A percentile compares a stretch with the other conserved stretches of the same genome.
These are phyloP conservation scores for Pseudocercospora crystallina DNA, from an alignment of 2,329 filamentous ascomycete species.

Conservation along the genomic window DNA sequence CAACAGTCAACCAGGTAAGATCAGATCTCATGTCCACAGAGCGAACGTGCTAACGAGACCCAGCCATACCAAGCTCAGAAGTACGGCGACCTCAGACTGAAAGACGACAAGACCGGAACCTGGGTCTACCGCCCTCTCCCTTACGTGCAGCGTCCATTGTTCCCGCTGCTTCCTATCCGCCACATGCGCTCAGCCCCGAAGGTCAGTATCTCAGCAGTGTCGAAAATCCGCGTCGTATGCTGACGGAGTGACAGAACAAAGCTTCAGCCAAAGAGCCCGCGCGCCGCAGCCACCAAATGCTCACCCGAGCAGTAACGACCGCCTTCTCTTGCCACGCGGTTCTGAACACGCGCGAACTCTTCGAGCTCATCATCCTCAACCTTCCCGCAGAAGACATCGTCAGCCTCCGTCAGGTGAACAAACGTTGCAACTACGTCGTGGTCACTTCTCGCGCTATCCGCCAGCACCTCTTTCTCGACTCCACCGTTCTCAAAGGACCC, in stretches of 20 bases:
- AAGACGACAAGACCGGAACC: too few species aligned
- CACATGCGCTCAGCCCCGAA: too few species aligned
- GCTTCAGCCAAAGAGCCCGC: not conserved
- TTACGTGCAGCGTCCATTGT: too few species aligned
- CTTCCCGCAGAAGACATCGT: slow-evolving; percentile 16
- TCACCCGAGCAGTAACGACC: slow-evolving; percentile 14
- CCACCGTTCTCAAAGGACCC: not conserved
- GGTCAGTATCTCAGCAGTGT: too few species aligned
- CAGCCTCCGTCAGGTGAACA: slow-evolving; percentile 24
- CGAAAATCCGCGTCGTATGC: too few species aligned
- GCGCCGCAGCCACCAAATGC: slow-evolving; percentile 11
- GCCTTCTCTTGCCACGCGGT: slow-evolving; percentile 7
- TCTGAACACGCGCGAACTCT: slow-evolving; percentile 21
- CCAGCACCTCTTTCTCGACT: slow-evolving; percentile 8
- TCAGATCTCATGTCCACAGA: too few species aligned
- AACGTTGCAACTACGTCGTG: slow-evolving; percentile 14
- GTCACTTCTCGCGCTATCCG: not conserved
- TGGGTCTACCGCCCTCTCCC: too few species aligned
- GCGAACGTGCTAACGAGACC: too few species aligned
- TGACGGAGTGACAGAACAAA: not conserved
- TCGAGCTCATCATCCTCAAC: slow-evolving; percentile 18
- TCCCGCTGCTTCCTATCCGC: too few species aligned
- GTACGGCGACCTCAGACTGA: too few species aligned
- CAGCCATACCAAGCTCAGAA: too few species aligned
- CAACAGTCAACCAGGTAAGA: too few species aligned